Conservation (phyloP, 2,329 filamentous ascomycete species). For the Amylocarpus encephaloides region DNA sequence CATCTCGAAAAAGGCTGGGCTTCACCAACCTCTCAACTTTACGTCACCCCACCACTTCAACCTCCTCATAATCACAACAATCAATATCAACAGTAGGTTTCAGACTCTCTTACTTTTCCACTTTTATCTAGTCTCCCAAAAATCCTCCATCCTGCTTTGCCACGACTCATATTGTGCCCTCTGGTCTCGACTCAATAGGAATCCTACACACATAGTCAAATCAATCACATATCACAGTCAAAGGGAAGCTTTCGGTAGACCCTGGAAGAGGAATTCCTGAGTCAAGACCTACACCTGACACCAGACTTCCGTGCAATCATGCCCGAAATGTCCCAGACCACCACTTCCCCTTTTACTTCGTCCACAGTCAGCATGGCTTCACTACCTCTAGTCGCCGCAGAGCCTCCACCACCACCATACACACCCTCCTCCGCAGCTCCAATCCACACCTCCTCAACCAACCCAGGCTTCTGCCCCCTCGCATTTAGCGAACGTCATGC, state of each 20-base stretch:
- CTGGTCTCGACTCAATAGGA: too few species aligned
- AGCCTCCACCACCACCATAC: slow-evolving; percentile 7
- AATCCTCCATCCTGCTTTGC: not conserved
- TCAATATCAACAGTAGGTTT: slow-evolving; percentile 3
- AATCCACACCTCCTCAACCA: slow-evolving; percentile 2
- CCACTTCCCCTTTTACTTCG: not conserved
- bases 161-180: too few species aligned
- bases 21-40: not conserved
- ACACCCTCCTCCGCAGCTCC: not conserved
- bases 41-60: not conserved
- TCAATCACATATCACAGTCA: too few species aligned
- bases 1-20: not conserved
- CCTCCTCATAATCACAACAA: slow-evolving; percentile 2
- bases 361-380: not conserved
- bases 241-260: too few species aligned
- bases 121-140: not conserved
- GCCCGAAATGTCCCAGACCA: slow-evolving; percentile 3
- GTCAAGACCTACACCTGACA: too few species aligned
- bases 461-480: slow-evolving; percentile 24
- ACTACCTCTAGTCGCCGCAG: not conserved
- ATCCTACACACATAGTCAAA: too few species aligned
- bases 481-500: slow-evolving; percentile 22
- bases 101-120: not conserved
- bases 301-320: slow-evolving; percentile 6
- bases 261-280: too few species aligned